phyloP scores from a whole-genome alignment of 495 filamentous ascomycete genomes.

The Monascus purpureus region DNA sequence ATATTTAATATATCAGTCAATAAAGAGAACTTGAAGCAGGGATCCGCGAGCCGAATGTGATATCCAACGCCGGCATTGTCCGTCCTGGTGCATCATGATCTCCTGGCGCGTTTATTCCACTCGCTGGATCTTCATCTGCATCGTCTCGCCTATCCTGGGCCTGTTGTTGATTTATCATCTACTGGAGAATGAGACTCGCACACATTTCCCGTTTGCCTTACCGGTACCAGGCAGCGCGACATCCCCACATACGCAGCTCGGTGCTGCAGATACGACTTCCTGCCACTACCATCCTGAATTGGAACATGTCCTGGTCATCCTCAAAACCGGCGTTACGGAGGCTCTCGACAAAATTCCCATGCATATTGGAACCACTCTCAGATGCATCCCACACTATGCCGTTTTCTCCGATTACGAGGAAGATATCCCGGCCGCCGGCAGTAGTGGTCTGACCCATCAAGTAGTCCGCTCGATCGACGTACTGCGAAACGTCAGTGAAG shows the following conservation, averaged over 20 bases:
- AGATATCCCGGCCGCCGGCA: constrained; percentile 20
- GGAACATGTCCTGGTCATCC: constrained; percentile 25
- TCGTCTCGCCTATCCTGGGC: constrained; percentile 8
- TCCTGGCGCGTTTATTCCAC: constrained; percentile 4
- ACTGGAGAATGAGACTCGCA: background rate
- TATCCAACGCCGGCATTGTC: too few species aligned
- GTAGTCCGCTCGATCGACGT: constrained; percentile 28
- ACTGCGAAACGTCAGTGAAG: constrained; percentile 21
- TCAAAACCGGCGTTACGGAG: constrained; percentile 32
- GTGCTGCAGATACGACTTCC: background rate
- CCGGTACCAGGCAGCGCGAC: background rate
- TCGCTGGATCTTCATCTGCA: constrained; percentile 9
- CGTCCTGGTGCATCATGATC: too few species aligned
- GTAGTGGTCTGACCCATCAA: too few species aligned
- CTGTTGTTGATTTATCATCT: constrained; percentile 6
- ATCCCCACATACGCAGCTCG: background rate
- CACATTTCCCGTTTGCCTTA: background rate
- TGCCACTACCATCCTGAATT: constrained; percentile 6
- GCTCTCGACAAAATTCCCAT: constrained; percentile 21
- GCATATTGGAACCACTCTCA: constrained; percentile 26
- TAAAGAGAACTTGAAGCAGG: too few species aligned
- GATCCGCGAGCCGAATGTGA: too few species aligned
- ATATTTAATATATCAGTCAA: too few species aligned
- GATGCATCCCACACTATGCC: constrained; percentile 26
- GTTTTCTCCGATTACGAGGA: constrained; percentile 36